Base-by-base conservation (phyloP, 345 rosid genomes). In the Gossypium raimondii region DNA sequence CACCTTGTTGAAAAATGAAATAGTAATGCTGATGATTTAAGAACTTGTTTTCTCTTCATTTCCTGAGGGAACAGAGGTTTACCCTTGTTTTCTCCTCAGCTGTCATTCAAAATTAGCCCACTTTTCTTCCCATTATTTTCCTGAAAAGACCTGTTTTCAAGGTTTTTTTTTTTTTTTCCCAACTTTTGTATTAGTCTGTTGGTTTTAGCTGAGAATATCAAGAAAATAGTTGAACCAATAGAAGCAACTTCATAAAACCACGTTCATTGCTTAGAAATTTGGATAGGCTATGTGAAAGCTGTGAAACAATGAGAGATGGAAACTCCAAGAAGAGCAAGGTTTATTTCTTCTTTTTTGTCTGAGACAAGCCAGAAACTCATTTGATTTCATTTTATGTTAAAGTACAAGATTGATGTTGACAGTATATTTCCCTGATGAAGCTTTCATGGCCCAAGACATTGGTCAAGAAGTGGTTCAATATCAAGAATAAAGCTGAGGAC, bases 381-480 rank as follows among this genome's bases (percentile, higher is more conserved):
- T 55, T 69, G 67, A 20, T 73, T 73, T 79, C 63, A 73, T 52
- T 73, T 57, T 48, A 29, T 72, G 73, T 41, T 3, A 25, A 34
- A 27, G 47, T 75, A 24, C 43, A 22, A 65, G 34, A 67, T 70
- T 68, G 48, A 7, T 14, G 4, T 59, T 53, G 22, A 76, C 25
- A 75, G 7, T 77, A 1, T 74, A 0, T 56, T 73, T 56, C 64
- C 67, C 65, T 71, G 24, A 64, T 80, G 85, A 85, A 95, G 99
- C 85, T 87, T 82, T 89, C 96, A 70, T 95, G 99, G 99, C 92
- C 99, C 25, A 95, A 89, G 88, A 88, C 91, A 79, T 81, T 94
- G 87, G 97, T 93, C 74, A 95, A 89, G 87, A 95, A 95, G 85
- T 95, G 98, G 99, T 87, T 95, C 78, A 90, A 89, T 78, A 95